Evolutionary conservation across 129 eudicot genomes (phyloP), one percentile per base, ranked within the genome.

Genomic region (Glebionis coronaria): DNA sequence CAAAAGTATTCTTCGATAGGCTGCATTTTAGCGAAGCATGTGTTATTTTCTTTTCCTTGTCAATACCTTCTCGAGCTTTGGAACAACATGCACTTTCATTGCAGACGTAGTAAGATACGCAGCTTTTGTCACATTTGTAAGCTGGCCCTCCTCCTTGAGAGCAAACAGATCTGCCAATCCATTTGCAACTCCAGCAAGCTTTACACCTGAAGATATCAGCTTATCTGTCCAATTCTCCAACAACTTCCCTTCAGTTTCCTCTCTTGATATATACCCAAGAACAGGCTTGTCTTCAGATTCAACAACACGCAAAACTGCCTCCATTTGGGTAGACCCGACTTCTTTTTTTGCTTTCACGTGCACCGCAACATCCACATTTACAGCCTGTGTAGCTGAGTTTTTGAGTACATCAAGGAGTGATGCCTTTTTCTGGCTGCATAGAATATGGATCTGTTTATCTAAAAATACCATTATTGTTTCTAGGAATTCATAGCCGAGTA

Each of bases 381-480:
- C 92, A 51, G 84, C 80, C 44, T 82, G 76, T 78, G 71, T 82
- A 25, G 88, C 88, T 59, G 85, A 44, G 45, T 73, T 73, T 49
- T n/a, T n/a, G n/a, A n/a, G n/a, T n/a, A n/a, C n/a, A n/a, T n/a
- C n/a, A n/a, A n/a, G n/a, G n/a, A n/a, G 47, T 27, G 83, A 65
- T 21, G 83, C 84, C 54, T 86, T 86, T 82, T 86, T 86, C 69
- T 68, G 83, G 65, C 83, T 80, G 68, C 92, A 82, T 68, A 86
- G 70, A 65, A 86, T 82, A 80, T 86, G 88, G 12, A 86, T 80
- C 74, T 82, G 85, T 69, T 86, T 82, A 51, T 71, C 73, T 12
- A 73, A 73, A 66, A 86, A 86, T 25, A 86, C 86, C 88, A 86
- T 86, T 15, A 86, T 80, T 16, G 88, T 86, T 67, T 86, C 92